These are phyloP conservation scores for Sporothrix humicola DNA, from an alignment of 2,329 filamentous ascomycete species.

Conservation along the genomic window DNA sequence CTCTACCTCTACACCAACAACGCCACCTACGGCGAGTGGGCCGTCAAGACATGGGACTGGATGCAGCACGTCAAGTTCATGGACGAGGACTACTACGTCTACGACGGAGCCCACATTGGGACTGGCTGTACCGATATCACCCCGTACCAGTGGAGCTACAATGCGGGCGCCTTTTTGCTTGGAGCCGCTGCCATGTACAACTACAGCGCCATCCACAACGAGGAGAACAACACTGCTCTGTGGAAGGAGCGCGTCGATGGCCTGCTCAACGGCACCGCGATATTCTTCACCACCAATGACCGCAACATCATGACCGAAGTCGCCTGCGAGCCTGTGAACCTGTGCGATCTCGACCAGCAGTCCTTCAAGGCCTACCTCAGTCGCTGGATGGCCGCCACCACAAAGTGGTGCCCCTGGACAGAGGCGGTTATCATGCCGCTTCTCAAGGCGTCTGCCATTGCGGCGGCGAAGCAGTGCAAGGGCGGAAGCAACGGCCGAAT, in stretches of 20 bases:
- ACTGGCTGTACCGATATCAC: conserved; percentile 64
- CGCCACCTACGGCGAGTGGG: conserved; percentile 77
- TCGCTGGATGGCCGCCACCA: conserved; percentile 66
- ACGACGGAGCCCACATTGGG: conserved; percentile 64
- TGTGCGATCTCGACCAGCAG: conserved; percentile 67
- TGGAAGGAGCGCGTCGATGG: conserved; percentile 66
- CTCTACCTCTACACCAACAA: conserved; percentile 77
- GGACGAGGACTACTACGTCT: conserved; percentile 62
- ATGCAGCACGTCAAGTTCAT: conserved; percentile 63
- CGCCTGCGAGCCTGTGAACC: conserved; percentile 65
- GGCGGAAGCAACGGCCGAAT: conserved; percentile 62
- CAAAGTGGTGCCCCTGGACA: conserved; percentile 68
- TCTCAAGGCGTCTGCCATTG: conserved; percentile 60
- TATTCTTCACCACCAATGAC: conserved; percentile 61
- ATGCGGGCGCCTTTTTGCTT: conserved; percentile 68
- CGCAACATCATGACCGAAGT: conserved; percentile 67
- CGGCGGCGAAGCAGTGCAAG: conserved; percentile 62
- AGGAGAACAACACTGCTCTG: conserved; percentile 40
- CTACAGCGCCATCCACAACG: conserved; percentile 52
- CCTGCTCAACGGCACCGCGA: conserved; percentile 58
- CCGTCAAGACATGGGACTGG: conserved; percentile 74
- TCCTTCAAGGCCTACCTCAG: conserved; percentile 69
- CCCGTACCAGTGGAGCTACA: conserved; percentile 72
- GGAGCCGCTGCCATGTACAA: conserved; percentile 74
- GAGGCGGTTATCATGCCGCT: conserved; percentile 58